phyloP scores from a whole-genome alignment of 352 stramenopile genomes.

The Hyaloperonospora brassicae region DNA sequence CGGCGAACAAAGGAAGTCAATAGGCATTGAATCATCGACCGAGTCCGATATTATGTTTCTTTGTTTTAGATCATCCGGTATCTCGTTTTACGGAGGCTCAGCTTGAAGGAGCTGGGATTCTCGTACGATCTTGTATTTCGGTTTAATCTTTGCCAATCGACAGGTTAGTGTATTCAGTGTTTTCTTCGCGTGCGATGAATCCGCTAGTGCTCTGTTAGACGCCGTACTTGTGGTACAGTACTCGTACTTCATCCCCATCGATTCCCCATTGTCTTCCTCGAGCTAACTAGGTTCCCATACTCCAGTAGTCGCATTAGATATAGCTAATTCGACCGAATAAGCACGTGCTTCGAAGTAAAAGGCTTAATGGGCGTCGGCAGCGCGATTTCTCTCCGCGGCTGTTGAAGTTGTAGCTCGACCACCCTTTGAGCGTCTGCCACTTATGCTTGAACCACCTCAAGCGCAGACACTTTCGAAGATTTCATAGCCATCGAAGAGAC shows the following conservation, averaged over 20 bases:
- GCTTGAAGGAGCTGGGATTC: neutral
- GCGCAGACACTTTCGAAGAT: too few relatives aligned
- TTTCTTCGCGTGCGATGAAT: neutral
- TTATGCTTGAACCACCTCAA: too few relatives aligned
- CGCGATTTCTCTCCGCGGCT: neutral
- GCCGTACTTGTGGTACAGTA: neutral
- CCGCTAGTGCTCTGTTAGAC: neutral
- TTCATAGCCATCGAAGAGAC: too few relatives aligned
- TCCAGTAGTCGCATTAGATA: neutral
- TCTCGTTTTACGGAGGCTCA: neutral
- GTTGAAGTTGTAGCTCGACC: too few relatives aligned
- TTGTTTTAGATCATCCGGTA: neutral
- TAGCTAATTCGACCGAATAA: neutral
- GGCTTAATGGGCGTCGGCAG: neutral
- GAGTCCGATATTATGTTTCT: neutral
- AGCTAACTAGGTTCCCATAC: neutral
- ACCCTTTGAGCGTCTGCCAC: too few relatives aligned
- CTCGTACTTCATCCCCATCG: neutral
- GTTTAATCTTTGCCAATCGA: neutral
- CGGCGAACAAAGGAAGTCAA: slow-evolving; percentile 1
- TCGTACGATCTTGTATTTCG: neutral
- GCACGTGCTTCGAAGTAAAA: neutral
- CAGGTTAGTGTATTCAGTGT: neutral
- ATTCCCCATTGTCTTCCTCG: neutral
- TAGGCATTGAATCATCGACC: neutral